These are phyloP conservation scores for Colletotrichum aenigma DNA, from an alignment of 2,329 filamentous ascomycete species.

Conservation along the genomic window DNA sequence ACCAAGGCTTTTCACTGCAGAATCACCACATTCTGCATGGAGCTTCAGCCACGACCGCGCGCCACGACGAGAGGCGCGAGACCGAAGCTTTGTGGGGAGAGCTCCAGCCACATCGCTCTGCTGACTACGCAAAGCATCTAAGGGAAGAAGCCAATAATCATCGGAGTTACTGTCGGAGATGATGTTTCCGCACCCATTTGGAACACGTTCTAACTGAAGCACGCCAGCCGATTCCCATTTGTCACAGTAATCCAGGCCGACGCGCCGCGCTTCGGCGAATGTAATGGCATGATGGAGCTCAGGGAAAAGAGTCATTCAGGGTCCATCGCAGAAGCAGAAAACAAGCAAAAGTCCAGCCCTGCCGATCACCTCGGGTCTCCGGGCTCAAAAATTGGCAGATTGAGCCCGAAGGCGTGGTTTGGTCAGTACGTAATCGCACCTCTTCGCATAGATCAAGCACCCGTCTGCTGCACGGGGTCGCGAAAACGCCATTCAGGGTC, in stretches of 20 bases:
- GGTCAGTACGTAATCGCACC: not conserved
- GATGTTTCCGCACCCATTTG: not conserved
- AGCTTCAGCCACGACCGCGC: not conserved
- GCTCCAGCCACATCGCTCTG: not conserved
- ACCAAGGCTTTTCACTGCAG: not conserved
- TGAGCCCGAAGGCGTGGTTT: not conserved
- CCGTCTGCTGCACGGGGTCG: too few species aligned
- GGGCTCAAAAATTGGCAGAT: not conserved
- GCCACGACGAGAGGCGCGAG: not conserved
- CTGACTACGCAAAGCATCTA: not conserved
- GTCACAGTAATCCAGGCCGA: not conserved
- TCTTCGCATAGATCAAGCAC: too few species aligned
- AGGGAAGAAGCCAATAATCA: not conserved
- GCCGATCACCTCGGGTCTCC: not conserved
- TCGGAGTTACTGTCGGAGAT: not conserved
- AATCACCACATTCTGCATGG: not conserved
- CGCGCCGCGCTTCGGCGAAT: not conserved
- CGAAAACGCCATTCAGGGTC: not conserved
- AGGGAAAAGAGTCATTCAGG: not conserved
- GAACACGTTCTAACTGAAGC: not conserved
- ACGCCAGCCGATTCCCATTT: not conserved
- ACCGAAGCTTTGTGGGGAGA: not conserved
- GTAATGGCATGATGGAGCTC: not conserved
- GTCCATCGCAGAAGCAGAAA: not conserved
- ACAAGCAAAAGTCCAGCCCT: not conserved